These are phyloP conservation scores for Trypanosoma conorhini DNA, from an alignment of 208 protist species.

Conservation along the genomic window DNA sequence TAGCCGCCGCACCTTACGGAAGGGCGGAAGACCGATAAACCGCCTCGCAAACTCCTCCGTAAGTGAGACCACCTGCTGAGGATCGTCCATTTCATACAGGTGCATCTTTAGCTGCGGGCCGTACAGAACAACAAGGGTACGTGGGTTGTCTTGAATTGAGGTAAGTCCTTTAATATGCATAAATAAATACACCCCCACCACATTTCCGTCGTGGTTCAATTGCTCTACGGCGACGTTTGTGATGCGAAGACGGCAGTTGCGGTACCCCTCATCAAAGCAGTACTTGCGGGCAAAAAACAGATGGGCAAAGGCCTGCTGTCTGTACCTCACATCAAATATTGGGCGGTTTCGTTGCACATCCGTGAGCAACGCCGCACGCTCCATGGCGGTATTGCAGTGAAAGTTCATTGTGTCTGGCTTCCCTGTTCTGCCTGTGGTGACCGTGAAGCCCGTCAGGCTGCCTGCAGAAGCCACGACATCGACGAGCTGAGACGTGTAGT, in stretches of 20 bases:
- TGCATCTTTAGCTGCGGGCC: slow-evolving; percentile 75
- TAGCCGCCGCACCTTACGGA: slow-evolving; percentile 46
- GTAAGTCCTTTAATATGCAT: slow-evolving; percentile 71
- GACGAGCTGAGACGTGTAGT: slow-evolving; percentile 44
- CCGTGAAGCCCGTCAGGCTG: slow-evolving; percentile 44
- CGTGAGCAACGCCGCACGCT: slow-evolving; percentile 88
- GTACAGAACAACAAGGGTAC: slow-evolving; percentile 73
- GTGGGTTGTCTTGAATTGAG: slow-evolving; percentile 42
- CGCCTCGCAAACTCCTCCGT: slow-evolving; percentile 39
- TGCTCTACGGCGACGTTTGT: slow-evolving; percentile 63
- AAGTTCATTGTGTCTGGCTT: slow-evolving; percentile 74
- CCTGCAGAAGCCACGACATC: slow-evolving; percentile 47
- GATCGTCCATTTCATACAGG: slow-evolving; percentile 46
- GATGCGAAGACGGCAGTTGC: slow-evolving; percentile 48
- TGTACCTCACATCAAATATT: slow-evolving; percentile 52
- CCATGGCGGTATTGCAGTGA: slow-evolving; percentile 35
- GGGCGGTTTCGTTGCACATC: slow-evolving; percentile 73
- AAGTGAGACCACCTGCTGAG: slow-evolving; percentile 37
- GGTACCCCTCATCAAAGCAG: slow-evolving; percentile 44
- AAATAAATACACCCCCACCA: slow-evolving; percentile 82
- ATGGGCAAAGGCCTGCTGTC: slow-evolving; percentile 10
- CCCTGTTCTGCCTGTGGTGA: slow-evolving; percentile 41
- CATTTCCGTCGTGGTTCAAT: slow-evolving; percentile 10
- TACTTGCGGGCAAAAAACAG: slow-evolving; percentile 62
- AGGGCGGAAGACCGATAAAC: slow-evolving; percentile 65